Evolutionary conservation across 305 asterid species (phyloP), one percentile per base, ranked within the genome.

Genomic region (Rubia peregrina): DNA sequence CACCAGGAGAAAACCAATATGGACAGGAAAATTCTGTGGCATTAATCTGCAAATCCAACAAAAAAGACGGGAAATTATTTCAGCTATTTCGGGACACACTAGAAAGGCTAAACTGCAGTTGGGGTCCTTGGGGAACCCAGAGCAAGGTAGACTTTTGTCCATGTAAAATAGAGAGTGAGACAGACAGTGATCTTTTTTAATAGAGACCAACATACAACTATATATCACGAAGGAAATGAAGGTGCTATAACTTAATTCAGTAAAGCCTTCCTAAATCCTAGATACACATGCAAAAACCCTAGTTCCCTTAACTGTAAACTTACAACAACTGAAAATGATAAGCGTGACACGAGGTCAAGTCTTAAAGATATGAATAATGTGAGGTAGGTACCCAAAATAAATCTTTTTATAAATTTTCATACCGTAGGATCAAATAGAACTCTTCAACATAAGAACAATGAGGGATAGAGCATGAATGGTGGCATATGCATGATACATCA

Each of bases 11-110:
- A 83, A 94, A 88, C 98, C 96, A 94, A 72, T 68, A 80, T 71
- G 99, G 99, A 79, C 92, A 94, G 24, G 85, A 80, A 83, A 91
- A 94, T 44, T 88, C 86, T 24, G 98, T 97, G 75, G 90, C 88
- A 83, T 69, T 88, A 65, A 89, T 85, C 99, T 94, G 93, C 73
- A 76, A 38, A 78, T 68, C 7, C 46, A 68, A 7, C n/a, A 3
- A 65, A 68, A 60, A 65, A 79, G 48, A 40, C 46, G 55, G 69
- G 40, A 14, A 74, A 71, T 10, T 46, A 16, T 22, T 26, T 19
- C 46, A 44, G 56, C 21, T 51, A 10, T 13, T 38, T 16, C 42
- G 30, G 40, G 43, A 53, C 26, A 41, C 0, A 26, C 19, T 24
- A 60, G 16, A 49, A 17, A 41, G 42, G 65, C 48, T 24, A 4